Percentiles rank a stretch among this genome's conserved stretches.
Evolutionary conservation across 352 stramenopile genomes (phyloP).

Genomic region (Peronospora belbahrii): DNA sequence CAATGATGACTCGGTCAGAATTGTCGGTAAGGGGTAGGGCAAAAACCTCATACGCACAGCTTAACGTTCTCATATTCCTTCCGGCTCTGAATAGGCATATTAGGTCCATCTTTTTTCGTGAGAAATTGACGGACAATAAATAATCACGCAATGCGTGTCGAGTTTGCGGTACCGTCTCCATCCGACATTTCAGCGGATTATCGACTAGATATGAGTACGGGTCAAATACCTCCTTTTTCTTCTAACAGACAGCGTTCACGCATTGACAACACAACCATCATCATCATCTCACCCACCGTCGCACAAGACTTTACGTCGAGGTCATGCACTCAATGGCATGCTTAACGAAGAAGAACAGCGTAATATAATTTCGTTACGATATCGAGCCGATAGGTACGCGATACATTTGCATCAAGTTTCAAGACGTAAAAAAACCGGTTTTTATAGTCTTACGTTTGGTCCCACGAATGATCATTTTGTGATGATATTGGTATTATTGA

Average conservation of each 20-base stretch:
- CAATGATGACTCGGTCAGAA: conserved; percentile 24
- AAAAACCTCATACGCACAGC: not conserved
- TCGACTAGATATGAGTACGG: conserved; percentile 37
- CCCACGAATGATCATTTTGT: too few relatives aligned
- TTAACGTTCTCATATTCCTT: conserved; percentile 4
- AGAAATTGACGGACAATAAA: conserved; percentile 1
- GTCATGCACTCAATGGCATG: conserved; percentile 61
- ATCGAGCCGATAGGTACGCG: conserved; percentile 60
- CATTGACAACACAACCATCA: conserved; percentile 8
- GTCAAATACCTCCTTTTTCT: not conserved
- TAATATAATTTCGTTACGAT: conserved; percentile 83
- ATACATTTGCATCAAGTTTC: not conserved
- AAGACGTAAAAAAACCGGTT: too few relatives aligned
- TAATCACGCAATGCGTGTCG: conserved; percentile 39
- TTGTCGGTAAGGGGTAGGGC: not conserved
- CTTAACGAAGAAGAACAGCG: conserved; percentile 68
- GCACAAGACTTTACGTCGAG: conserved; percentile 43
- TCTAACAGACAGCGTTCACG: conserved; percentile 1
- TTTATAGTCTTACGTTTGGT: too few relatives aligned
- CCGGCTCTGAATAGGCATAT: too few relatives aligned
- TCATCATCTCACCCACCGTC: conserved; percentile 14
- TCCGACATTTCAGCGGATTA: conserved; percentile 50
- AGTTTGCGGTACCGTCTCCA: conserved; percentile 65
- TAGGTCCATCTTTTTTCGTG: too few relatives aligned
- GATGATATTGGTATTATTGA: not conserved